Evolutionary conservation across 768 basidiomycete species (phyloP).

Genomic region (Suillus hirtellus): DNA sequence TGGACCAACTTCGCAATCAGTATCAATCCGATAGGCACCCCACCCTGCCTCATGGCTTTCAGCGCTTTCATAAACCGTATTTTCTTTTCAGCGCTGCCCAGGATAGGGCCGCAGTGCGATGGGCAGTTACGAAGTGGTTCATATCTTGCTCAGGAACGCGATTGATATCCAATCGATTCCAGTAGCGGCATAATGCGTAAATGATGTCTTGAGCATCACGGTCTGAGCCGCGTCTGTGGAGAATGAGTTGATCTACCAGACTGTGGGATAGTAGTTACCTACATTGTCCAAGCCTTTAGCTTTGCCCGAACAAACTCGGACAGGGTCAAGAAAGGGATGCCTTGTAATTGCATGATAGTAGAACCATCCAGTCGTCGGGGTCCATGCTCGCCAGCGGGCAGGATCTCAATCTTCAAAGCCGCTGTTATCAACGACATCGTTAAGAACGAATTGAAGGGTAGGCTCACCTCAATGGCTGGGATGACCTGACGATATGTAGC

Average conservation of each 20-base stretch:
- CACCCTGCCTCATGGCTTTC: slow-evolving; percentile 11
- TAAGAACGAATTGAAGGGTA: neutral
- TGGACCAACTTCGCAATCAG: slow-evolving; percentile 20
- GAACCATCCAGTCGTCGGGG: slow-evolving; percentile 70
- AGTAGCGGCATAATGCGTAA: slow-evolving; percentile 70
- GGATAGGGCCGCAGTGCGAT: slow-evolving; percentile 62
- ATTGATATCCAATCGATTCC: slow-evolving; percentile 84
- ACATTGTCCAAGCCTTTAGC: slow-evolving; percentile 83
- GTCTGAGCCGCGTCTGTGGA: slow-evolving; percentile 61
- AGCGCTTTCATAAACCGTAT: slow-evolving; percentile 53
- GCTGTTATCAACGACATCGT: neutral
- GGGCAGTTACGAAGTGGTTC: slow-evolving; percentile 66
- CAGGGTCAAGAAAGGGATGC: slow-evolving; percentile 78
- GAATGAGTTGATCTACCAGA: slow-evolving; percentile 14
- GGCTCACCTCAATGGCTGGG: slow-evolving; percentile 71
- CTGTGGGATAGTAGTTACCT: slow-evolving; percentile 30
- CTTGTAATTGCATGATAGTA: slow-evolving; percentile 67
- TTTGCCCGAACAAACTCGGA: slow-evolving; percentile 88
- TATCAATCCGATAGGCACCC: slow-evolving; percentile 32
- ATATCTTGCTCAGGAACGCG: slow-evolving; percentile 86
- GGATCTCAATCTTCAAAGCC: slow-evolving; percentile 67
- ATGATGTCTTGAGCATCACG: slow-evolving; percentile 77
- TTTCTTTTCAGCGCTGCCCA: slow-evolving; percentile 77
- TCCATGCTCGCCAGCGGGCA: slow-evolving; percentile 80
- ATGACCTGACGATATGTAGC: slow-evolving; percentile 74